Percentiles rank a stretch among this genome's conserved stretches.
phyloP scores from a whole-genome alignment of 148 eudicot species.

The Oxyria digyna region DNA sequence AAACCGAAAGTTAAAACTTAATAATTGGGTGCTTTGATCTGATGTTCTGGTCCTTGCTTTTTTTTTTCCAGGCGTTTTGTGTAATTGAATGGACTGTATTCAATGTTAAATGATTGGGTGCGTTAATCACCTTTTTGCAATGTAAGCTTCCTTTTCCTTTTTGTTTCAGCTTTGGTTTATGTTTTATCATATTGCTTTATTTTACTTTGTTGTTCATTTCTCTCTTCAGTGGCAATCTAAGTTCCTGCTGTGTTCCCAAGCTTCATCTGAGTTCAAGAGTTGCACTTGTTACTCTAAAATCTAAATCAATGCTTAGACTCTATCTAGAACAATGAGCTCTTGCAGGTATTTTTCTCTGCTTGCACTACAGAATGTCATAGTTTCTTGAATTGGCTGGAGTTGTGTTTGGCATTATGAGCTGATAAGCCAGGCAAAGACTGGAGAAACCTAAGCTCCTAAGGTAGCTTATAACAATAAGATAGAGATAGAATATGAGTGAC shows the following conservation, averaged over 20 bases:
- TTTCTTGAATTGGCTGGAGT: background rate
- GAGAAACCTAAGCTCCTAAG: background rate
- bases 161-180: background rate
- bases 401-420: background rate
- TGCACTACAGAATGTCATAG: background rate
- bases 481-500: background rate
- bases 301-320: conserved; percentile 14
- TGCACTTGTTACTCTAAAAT: conserved; percentile 21
- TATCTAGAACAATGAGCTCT: conserved; percentile 26
- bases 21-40: background rate
- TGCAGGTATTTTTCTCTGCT: conserved; percentile 27
- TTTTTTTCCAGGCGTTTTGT: background rate
- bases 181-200: background rate
- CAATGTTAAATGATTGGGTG: background rate
- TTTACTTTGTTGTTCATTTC: conserved; percentile 5
- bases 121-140: background rate
- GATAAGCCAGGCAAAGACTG: background rate
- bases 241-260: conserved; percentile 14
- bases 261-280: conserved; percentile 19
- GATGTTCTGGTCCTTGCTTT: background rate
- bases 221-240: conserved; percentile 10
- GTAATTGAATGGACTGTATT: background rate
- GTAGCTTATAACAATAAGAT: background rate
- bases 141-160: background rate
- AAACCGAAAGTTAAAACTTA: background rate